phyloP scores from a whole-genome alignment of 768 basidiomycete species.

The Kwoniella sp. region DNA sequence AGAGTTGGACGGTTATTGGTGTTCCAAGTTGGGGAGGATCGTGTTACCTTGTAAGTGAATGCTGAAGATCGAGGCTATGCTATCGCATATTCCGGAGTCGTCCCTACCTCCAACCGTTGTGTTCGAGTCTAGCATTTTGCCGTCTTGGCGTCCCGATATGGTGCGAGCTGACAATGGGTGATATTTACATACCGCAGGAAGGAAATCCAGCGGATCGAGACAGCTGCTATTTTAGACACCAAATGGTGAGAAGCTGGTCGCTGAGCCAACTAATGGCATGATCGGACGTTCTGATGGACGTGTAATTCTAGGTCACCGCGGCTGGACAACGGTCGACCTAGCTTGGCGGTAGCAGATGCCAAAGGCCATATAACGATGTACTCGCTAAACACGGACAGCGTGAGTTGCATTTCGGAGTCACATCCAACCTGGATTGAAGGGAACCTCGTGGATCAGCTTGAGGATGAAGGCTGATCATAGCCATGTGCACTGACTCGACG shows the following conservation, averaged over 20 bases:
- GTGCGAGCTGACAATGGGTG: not conserved
- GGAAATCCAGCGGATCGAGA: slow-evolving; percentile 66
- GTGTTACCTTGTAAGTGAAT: slow-evolving; percentile 43
- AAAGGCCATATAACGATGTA: slow-evolving; percentile 75
- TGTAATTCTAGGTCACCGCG: slow-evolving; percentile 22
- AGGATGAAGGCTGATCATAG: no score
- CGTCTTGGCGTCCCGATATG: no score
- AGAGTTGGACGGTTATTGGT: slow-evolving; percentile 74
- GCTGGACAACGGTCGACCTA: slow-evolving; percentile 26
- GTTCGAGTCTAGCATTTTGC: no score
- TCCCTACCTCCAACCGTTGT: no score
- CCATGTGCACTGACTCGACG: not conserved
- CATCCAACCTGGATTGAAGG: no score
- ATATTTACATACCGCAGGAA: slow-evolving; percentile 50
- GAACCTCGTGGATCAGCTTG: no score
- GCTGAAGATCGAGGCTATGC: not conserved
- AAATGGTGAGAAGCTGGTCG: slow-evolving; percentile 85
- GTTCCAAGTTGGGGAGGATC: slow-evolving; percentile 59
- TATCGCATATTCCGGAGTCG: no score
- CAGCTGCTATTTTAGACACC: slow-evolving; percentile 86
- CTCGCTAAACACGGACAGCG: slow-evolving; percentile 62
- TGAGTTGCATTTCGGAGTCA: slow-evolving; percentile 44
- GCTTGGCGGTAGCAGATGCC: slow-evolving; percentile 78
- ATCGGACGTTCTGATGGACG: no score
- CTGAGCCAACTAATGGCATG: no score